Evolutionary conservation across 2,329 filamentous ascomycete species (phyloP).

Genomic region (Cladosporium sp.): DNA sequence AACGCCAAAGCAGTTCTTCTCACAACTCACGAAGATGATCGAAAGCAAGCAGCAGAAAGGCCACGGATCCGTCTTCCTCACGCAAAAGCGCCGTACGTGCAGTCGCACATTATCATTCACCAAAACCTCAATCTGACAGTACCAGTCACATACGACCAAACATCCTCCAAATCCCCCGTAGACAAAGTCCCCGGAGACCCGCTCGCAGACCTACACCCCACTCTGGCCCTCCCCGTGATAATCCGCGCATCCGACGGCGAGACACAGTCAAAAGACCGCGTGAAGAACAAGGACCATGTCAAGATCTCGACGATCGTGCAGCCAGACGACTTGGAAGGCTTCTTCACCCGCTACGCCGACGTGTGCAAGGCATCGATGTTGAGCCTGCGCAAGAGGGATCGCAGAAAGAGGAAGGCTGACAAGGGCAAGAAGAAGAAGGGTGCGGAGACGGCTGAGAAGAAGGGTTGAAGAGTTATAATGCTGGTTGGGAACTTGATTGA

Average conservation of each 20-base stretch:
- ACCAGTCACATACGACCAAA: constrained; percentile 45
- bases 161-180: constrained; percentile 39
- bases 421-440: constrained; percentile 69
- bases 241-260: constrained; percentile 82
- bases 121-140: constrained; percentile 8
- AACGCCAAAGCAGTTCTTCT: constrained; percentile 64
- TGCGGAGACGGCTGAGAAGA: constrained; percentile 11
- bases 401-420: constrained; percentile 79
- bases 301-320: constrained; percentile 84
- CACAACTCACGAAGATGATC: constrained; percentile 67
- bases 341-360: constrained; percentile 85
- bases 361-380: constrained; percentile 87
- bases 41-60: constrained; percentile 65
- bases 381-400: constrained; percentile 86
- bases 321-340: constrained; percentile 71
- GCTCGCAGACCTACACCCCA: constrained; percentile 61
- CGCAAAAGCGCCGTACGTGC: constrained; percentile 73
- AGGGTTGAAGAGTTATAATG: constrained; percentile 3
- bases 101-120: background rate
- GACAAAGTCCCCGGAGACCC: constrained; percentile 47
- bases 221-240: constrained; percentile 68
- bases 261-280: constrained; percentile 43
- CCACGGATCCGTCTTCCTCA: constrained; percentile 72
- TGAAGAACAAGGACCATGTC: constrained; percentile 60
- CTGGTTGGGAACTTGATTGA: background rate